Evolutionary conservation across 164 flowering plant species (phyloP), one percentile per base, ranked within the genome.

Genomic region (Magnolia officinalis): DNA sequence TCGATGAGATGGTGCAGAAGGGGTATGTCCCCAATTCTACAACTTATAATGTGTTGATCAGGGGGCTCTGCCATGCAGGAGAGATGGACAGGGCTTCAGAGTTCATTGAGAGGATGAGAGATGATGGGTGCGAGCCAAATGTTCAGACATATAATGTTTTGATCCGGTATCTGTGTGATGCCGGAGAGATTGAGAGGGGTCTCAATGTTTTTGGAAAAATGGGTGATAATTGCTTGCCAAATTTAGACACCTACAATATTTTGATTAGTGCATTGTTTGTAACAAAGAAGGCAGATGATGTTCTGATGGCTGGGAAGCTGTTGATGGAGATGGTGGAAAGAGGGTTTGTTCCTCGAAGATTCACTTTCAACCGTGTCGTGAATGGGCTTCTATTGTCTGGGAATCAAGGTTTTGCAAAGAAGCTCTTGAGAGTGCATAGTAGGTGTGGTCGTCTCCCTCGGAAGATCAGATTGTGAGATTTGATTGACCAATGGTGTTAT

Each of bases 281-380:
- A 73, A 88, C 90, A 85, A 90, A 86, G 87, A 91, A 83, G 80
- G 76, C 92, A 0, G 91, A 92, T 29, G 95, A 92, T 82, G 82
- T 95, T 78, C 31, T 95, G 80, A 78, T 84, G 81, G 96, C 99
- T 10, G 99, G 99, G 67, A 92, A 83, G 80, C 76, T 95, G 85
- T 81, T 95, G 88, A 74, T 89, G 63, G 98, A 93, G 86, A 93
- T 93, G 99, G 87, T 91, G 71, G 94, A 88, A 67, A 86, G 95
- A 82, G 95, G 97, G 68, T 93, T 90, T 79, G 61, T 90, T 77
- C 99, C 99, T 52, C 79, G 90, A 20, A 91, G 59, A 75, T 89
- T 92, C 59, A 89, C 86, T 13, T 90, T 89, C 80, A 91, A 87
- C 70, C 82, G 95, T 73, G 89, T 96, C 65, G 75, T 96, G 79